Evolutionary conservation across 345 rosid genomes (phyloP), one percentile per base, ranked within the genome.

Genomic region (Microthlaspi erraticum): DNA sequence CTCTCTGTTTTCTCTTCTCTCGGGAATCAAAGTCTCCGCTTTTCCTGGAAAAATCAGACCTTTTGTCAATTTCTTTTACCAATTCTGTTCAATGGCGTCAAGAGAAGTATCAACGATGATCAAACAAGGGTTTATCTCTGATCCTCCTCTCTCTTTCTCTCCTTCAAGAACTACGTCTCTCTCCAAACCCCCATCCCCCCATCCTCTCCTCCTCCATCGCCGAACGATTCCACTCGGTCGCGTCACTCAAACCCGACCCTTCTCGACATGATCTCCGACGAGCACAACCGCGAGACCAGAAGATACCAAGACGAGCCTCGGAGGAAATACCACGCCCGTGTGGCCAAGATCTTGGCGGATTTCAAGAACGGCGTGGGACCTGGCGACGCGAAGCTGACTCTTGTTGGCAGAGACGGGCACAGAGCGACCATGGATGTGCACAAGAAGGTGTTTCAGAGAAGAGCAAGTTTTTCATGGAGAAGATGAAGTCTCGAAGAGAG

Each of bases 401-500:
- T 88, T 61, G 78, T 85, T 17, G 85, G 86, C 6, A 86, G 68
- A 71, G 86, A 90, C 69, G 94, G 94, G 18, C 55, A 68, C 38
- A 81, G 75, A 76, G 82, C 81, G 10, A 77, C 85, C 23, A 78
- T 86, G 82, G 87, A 89, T 70, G 92, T 89, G 44, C 90, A 89
- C 66, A 80, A 66, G 68, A 75, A 53, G 69, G 84, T 88, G 5
- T 74, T 90, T 36, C 75, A 32, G 92, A 82, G 54, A 90, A 80
- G 62, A 90, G 94, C 42, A 78, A 83, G 23, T 88, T 83, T 73
- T 90, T 88, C 33, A 81, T 82, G 18, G 92, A 86, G 73, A 81
- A 77, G 68, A 70, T 90, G 73, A 78, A 66, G 52, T 71, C 41
- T 41, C 26, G 5, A 29, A 52, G 73, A n/a, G n/a, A n/a, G n/a